Base-by-base conservation (phyloP, 208 protist species). In the Leishmania mexicana region DNA sequence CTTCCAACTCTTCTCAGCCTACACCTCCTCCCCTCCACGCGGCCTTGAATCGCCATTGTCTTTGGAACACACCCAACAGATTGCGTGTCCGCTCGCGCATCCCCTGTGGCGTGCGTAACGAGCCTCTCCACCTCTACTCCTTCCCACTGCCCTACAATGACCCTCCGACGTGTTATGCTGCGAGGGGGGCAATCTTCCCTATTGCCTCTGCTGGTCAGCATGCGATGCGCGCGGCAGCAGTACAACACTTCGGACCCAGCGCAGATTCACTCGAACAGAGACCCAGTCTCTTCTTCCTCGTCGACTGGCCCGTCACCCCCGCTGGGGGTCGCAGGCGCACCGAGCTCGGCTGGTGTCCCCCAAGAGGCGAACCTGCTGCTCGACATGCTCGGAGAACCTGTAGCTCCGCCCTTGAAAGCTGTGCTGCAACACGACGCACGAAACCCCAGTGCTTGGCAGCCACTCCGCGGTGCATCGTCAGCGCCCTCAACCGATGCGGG, bases 291-390 rank as follows among this genome's bases (percentile, higher is more conserved):
- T 11, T 31, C 47, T 31, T 57, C 71, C n/a, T 31, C 47, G 47
- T 28, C 47, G 10, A 21, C 47, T n/a, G n/a, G 45, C 11, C 47
- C 47, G n/a, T 75, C 71, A 1, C 71, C 47, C 21, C 2, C 40
- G 67, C 24, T 72, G 5, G 67, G 42, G 38, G 67, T n/a, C 28
- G 2, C 71, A 49, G n/a, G 4, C 17, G 7, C 71, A 51, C 21
- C n/a, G 57, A 35, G n/a, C 4, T 10, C 40, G 13, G 2, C 31
- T 11, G 7, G 47, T 11, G 35, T 35, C 13, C 28, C 64, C 10
- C 67, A 1, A 38, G 53, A 78, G 35, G 81, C 75, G 40, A 76
- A 80, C 53, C 21, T 80, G 6, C 67, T 84, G 19, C 77, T 80
- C 17, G 75, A 83, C 35, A 42, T 83, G 2, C 64, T 79, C 40